Base-by-base conservation (phyloP, 2,329 filamentous ascomycete genomes). In the Davidsoniella neocaledoniae region DNA sequence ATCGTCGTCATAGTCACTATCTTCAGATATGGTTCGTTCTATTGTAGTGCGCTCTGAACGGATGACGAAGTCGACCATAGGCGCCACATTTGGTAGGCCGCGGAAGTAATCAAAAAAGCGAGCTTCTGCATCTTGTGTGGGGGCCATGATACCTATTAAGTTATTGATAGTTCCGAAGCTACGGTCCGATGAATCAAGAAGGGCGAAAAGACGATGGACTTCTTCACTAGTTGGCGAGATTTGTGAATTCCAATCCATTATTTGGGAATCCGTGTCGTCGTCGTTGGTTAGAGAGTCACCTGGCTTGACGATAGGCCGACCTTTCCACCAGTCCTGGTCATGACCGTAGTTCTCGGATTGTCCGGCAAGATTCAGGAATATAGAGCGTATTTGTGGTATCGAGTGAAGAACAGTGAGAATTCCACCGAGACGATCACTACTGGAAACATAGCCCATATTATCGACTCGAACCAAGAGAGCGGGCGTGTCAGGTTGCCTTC, bases 291-390 rank as follows among this genome's bases (percentile, higher is more conserved):
- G 19, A 6, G n/a, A 21, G 19, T 43, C 40, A 10, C 8, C 17
- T 48, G 10, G 26, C 19, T 7, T 37, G 16, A 44, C 12, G 29
- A 53, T 53, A 23, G 43, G 43, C 16, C 33, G 65, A 3, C 77
- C 77, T 54, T 68, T 71, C 77, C 77, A 81, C 77, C 77, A 81
- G 53, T 75, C 69, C 10, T 63, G 63, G 54, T 74, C 68, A 55
- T 71, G 66, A 1, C 76, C 76, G 54, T 80, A 81, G 33, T 63
- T 68, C 1, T 62, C 56, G 2, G 67, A 62, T 4, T 67, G 59
- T 5, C 16, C 38, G 3, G 58, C 49, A 1, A 69, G 69, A 8
- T 61, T 63, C 2, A 81, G 64, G 10, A 81, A 62, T 2, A 71
- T 62, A 55, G 79, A 79, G 48, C 76, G 69, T 1, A 68, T 68